A percentile compares a stretch with the other conserved stretches of the same genome.
These are phyloP conservation scores for Pythium chondricola DNA, from an alignment of 352 stramenopile species.

Conservation along the genomic window DNA sequence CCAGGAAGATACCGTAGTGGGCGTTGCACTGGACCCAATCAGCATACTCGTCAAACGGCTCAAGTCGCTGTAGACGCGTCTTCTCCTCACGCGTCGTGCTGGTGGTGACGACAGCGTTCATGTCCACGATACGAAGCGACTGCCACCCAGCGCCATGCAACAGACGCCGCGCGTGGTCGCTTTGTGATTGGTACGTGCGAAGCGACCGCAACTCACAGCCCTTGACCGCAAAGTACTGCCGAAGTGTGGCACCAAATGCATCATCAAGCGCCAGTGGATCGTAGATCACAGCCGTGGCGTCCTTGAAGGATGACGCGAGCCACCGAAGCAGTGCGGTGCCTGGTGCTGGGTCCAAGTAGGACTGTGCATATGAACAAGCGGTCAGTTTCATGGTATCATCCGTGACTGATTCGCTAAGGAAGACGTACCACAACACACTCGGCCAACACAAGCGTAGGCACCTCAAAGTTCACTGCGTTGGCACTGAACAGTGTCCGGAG, in stretches of 20 bases:
- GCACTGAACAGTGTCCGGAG: slow-evolving; percentile 25
- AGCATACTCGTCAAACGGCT: slow-evolving; percentile 64
- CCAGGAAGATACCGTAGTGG: slow-evolving; percentile 60
- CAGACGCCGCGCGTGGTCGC: slow-evolving; percentile 35
- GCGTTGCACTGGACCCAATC: slow-evolving; percentile 63
- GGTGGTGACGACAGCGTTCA: slow-evolving; percentile 51
- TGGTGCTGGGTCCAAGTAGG: slow-evolving; percentile 48
- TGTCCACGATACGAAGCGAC: slow-evolving; percentile 42
- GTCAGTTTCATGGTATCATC: not conserved
- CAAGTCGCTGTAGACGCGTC: slow-evolving; percentile 32
- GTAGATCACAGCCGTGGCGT: slow-evolving; percentile 48
- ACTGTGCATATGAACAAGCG: slow-evolving; percentile 25
- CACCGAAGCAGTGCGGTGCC: slow-evolving; percentile 43
- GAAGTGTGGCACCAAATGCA: slow-evolving; percentile 42
- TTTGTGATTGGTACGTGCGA: slow-evolving; percentile 26
- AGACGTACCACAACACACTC: slow-evolving; percentile 65
- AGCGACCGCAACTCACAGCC: slow-evolving; percentile 54
- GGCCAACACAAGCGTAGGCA: slow-evolving; percentile 52
- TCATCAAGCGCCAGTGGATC: slow-evolving; percentile 45
- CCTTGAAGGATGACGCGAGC: slow-evolving; percentile 29
- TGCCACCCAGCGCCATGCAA: slow-evolving; percentile 27
- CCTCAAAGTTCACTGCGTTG: slow-evolving; percentile 23
- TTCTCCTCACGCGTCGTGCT: slow-evolving; percentile 37
- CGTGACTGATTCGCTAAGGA: not conserved
- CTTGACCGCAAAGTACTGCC: slow-evolving; percentile 63